Evolutionary conservation across 768 basidiomycete genomes (phyloP), one percentile per base, ranked within the genome.

Genomic region (Pulveroboletus ravenelii): DNA sequence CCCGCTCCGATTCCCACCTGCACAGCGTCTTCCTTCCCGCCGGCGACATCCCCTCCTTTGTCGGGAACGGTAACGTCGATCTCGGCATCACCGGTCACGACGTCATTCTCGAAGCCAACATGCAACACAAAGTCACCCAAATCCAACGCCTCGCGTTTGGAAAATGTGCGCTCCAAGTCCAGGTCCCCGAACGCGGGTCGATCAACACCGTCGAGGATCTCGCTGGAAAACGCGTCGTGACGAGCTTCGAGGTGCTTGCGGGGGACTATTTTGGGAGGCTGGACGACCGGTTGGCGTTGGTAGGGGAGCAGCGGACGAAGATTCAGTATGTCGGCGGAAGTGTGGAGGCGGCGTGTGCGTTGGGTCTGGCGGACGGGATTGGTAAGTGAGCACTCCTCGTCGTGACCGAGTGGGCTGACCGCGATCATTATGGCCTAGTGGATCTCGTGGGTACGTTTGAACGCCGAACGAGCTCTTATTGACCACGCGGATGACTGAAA

Each of bases 11-110:
- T 20, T 13, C 5, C 2, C 29, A 10, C 23, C 32, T 12, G 32
- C 29, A 13, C 66, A 97, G 95, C 7, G 87, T 99, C 20, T 98
- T 99, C 72, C 86, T 98, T 20, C 94, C 96, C 20, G 96, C 96
- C 1, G 78, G 88, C 6, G 96, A 99, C 63, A 99, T 99, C 56
- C 94, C 96, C 10, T 95, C 93, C 27, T 99, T 98, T 70, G 96
- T 99, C 40, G 96, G 93, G 38, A 93, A 95, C 66, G 96, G 96
- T 43, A 88, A 93, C 63, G 89, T 99, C 62, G 90, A 97, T 60
- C 77, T 99, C 39, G 96, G 96, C 6, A 96, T 99, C 60, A 98
- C 96, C 9, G 96, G 96, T 5, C 93, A 97, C 71, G 96, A 99
- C 73, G 90, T 96, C 55, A 89, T 98, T 57, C 80, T 94, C 41